Conservation (phyloP, 148 eudicot species). For the Chenopodium album region DNA sequence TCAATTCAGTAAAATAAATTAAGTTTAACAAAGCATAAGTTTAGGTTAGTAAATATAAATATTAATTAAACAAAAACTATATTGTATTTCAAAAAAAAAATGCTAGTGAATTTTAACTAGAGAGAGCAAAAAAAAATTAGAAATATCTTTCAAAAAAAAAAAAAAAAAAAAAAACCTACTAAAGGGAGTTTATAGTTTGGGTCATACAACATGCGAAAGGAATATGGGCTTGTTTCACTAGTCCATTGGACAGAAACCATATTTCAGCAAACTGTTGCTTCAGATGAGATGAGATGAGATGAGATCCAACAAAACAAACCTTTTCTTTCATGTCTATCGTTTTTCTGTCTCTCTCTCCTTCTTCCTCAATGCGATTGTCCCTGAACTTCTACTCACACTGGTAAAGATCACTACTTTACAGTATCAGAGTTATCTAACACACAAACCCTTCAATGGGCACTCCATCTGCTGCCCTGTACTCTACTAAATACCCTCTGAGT, state of each 20-base stretch:
- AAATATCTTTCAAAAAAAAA: too few species aligned
- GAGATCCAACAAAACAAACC: neutral
- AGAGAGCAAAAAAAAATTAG: too few species aligned
- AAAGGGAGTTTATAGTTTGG: neutral
- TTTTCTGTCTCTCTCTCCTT: neutral
- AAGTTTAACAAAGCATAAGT: too few species aligned
- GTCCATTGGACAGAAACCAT: too few species aligned
- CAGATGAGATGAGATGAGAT: too few species aligned
- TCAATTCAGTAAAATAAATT: too few species aligned
- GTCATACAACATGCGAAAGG: neutral
- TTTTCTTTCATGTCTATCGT: neutral
- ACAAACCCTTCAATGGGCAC: constrained; percentile 30
- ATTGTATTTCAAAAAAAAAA: too few species aligned
- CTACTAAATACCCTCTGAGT: constrained; percentile 11
- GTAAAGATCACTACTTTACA: neutral
- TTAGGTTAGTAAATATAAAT: too few species aligned
- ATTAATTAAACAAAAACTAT: too few species aligned
- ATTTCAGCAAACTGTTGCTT: too few species aligned
- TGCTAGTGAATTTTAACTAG: too few species aligned
- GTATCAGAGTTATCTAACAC: neutral
- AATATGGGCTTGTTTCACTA: neutral
- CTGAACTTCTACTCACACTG: neutral
- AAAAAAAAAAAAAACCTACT: too few species aligned
- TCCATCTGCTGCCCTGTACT: constrained; percentile 29
- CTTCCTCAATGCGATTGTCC: constrained; percentile 7